These are phyloP conservation scores for Penicillium coprophilum DNA, from an alignment of 495 filamentous ascomycete species.

Conservation along the genomic window DNA sequence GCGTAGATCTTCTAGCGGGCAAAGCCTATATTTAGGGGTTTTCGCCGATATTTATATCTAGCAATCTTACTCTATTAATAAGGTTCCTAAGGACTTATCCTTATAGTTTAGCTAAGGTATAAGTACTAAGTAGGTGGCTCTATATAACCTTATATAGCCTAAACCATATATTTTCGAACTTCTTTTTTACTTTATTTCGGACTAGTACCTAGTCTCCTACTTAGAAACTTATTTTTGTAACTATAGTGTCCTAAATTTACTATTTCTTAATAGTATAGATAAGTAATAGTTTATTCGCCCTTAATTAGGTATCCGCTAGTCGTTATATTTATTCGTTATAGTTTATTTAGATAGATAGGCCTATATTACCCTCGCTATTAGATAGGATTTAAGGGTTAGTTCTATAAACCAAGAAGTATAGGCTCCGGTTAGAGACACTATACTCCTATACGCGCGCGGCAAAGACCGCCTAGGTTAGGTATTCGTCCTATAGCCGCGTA, in stretches of 20 bases:
- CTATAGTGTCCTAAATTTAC: background rate
- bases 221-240: background rate
- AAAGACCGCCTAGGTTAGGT: background rate
- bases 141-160: background rate
- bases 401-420: conserved; percentile 1
- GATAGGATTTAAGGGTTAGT: background rate
- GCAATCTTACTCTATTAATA: background rate
- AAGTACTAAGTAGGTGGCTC: background rate
- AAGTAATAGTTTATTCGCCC: background rate
- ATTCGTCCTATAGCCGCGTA: background rate
- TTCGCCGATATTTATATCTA: background rate
- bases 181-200: background rate
- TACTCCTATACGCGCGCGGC: background rate
- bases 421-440: background rate
- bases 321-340: background rate
- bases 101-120: background rate
- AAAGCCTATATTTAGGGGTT: background rate
- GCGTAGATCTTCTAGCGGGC: background rate
- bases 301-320: background rate
- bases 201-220: background rate
- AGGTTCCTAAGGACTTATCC: background rate
- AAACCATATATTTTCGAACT: background rate
- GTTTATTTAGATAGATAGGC: background rate
- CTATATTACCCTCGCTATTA: background rate
- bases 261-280: background rate